phyloP scores from a whole-genome alignment of 768 basidiomycete genomes.

The Serendipita vermifera region DNA sequence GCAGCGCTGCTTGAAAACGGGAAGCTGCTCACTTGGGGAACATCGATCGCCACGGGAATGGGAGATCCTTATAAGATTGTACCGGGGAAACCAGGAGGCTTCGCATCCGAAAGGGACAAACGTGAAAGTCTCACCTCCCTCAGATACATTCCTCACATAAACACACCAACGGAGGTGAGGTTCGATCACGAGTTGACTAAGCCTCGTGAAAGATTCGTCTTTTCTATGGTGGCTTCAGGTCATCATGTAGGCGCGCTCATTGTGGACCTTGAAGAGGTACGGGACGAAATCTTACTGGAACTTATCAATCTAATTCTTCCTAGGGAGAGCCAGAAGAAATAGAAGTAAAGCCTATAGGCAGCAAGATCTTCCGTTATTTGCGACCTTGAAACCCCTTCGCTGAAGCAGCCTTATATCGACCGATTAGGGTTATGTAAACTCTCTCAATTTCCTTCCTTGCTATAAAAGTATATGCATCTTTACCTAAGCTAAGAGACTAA shows the following conservation, averaged over 20 bases:
- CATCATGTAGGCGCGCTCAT: slow-evolving; percentile 90
- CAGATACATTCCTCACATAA: slow-evolving; percentile 33
- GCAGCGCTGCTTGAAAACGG: slow-evolving; percentile 72
- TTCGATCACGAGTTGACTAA: slow-evolving; percentile 48
- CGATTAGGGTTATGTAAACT: no score
- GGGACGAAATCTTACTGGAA: no score
- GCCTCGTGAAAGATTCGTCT: slow-evolving; percentile 54
- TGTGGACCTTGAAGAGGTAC: slow-evolving; percentile 55
- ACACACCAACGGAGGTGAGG: slow-evolving; percentile 52
- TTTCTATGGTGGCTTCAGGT: slow-evolving; percentile 67
- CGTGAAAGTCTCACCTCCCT: slow-evolving; percentile 15
- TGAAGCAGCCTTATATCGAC: no score
- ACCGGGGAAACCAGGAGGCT: slow-evolving; percentile 49
- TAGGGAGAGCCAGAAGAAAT: no score
- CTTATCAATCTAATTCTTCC: no score
- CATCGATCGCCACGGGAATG: slow-evolving; percentile 70
- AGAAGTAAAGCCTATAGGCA: no score
- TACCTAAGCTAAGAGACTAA: no score
- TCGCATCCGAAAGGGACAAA: slow-evolving; percentile 28
- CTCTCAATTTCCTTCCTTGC: no score
- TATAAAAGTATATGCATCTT: no score
- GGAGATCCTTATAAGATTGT: slow-evolving; percentile 52
- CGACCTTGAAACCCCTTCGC: no score
- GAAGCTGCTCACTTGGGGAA: slow-evolving; percentile 69
- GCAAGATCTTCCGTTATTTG: no score